Evolutionary conservation across 148 eudicot genomes (phyloP), one percentile per base, ranked within the genome.

Genomic region (Limonium bicolor): DNA sequence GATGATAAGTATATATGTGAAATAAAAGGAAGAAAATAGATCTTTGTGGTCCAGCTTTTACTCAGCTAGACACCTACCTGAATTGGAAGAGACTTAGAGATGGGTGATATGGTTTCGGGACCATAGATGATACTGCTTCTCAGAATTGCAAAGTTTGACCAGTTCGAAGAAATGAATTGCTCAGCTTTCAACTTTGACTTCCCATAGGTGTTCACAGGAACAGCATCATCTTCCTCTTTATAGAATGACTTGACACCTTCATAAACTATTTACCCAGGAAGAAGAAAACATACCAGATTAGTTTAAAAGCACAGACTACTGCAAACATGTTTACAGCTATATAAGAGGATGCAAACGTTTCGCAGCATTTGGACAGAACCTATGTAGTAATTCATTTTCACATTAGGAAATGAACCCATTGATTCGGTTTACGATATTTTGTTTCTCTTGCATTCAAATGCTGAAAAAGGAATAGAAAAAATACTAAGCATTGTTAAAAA

Each of bases 51-150:
- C 31, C 48, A 43, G 13, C 16, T 19, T 24, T 43, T 26, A 17
- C 10, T 6, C 13, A 26, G 36, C 33, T 49, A 59, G 50, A 25
- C 19, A 88, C 97, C 92, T 88, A 88, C 97, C 92, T 88, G 97
- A 68, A 83, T 50, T 26, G 94, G 97, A 62, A 88, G 97, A 38
- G 94, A 77, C 59, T 88, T 88, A 11, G 78, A 69, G 46, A 83
- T 79, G 24, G 94, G 92, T 23, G 92, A 80, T 50, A 74, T 42
- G 13, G 84, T 74, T 51, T 83, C 94, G 25, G 94, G 84, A 8
- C 97, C 97, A 54, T 58, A 77, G 24, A 88, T 88, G 51, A 88
- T 88, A 43, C 97, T 88, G 79, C 97, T 77, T 70, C 97, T 77
- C 69, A 88, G 56, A 39, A 83, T 88, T 20, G 83, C 92, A 62